Conservation (phyloP, 2,329 filamentous ascomycete genomes). For the Claviceps digitariae region DNA sequence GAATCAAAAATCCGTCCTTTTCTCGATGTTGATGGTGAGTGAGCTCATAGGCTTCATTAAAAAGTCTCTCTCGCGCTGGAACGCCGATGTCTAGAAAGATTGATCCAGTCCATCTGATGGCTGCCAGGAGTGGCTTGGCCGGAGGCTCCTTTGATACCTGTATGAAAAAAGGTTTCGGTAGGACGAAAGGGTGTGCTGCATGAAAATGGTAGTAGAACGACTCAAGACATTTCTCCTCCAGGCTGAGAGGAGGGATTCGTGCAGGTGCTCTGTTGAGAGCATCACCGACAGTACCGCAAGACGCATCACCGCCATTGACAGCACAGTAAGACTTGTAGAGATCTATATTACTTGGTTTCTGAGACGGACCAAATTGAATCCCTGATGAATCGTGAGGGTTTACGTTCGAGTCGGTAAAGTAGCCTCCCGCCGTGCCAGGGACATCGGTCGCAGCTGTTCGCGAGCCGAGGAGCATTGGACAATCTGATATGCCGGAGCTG, state of each 20-base stretch:
- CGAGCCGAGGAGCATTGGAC: constrained; percentile 21
- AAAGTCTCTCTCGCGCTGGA: constrained; percentile 29
- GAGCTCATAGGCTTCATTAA: constrained; percentile 43
- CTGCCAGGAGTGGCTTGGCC: constrained; percentile 35
- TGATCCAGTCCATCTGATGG: constrained; percentile 43
- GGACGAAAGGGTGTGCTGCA: constrained; percentile 42
- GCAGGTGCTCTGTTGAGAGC: constrained; percentile 7
- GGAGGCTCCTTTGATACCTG: constrained; percentile 33
- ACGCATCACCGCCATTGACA: constrained; percentile 14
- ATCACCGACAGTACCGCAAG: constrained; percentile 9
- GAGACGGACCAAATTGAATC: constrained; percentile 10
- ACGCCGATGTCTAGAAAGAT: constrained; percentile 37
- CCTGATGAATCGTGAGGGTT: constrained; percentile 6
- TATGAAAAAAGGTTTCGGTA: constrained; percentile 38
- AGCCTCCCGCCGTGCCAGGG: neutral
- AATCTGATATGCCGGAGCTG: constrained; percentile 19
- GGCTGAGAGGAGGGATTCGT: constrained; percentile 16
- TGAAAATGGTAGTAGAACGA: constrained; percentile 47
- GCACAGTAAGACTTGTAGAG: constrained; percentile 23
- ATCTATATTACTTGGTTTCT: constrained; percentile 19
- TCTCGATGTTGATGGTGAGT: constrained; percentile 32
- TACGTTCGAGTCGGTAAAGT: constrained; percentile 6
- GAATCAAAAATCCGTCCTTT: constrained; percentile 52
- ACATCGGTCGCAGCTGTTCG: constrained; percentile 9
- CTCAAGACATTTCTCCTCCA: constrained; percentile 40